Conservation (phyloP, 2,329 filamentous ascomycete species). For the Pleomassaria siparia region DNA sequence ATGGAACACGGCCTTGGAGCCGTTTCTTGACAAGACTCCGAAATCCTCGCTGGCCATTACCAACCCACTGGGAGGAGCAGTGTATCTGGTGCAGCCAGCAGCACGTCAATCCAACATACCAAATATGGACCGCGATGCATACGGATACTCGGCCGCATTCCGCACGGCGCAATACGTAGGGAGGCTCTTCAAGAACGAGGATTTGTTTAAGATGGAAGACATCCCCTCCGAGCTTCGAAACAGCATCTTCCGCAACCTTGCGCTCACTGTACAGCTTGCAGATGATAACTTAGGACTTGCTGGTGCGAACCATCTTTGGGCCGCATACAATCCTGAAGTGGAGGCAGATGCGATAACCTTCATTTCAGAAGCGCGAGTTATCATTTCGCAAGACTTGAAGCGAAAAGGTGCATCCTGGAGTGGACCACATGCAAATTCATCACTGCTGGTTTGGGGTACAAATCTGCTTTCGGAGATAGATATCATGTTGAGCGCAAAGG, state of each 20-base stretch:
- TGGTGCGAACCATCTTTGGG: slow-evolving; percentile 57
- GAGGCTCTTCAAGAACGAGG: slow-evolving; percentile 55
- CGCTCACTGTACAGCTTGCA: slow-evolving; percentile 58
- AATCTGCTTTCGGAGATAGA: slow-evolving; percentile 26
- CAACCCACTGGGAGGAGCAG: slow-evolving; percentile 69
- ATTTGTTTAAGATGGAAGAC: slow-evolving; percentile 39
- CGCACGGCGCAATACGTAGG: slow-evolving; percentile 73
- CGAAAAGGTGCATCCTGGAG: slow-evolving; percentile 16
- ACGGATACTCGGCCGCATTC: slow-evolving; percentile 71
- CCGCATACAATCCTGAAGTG: slow-evolving; percentile 49
- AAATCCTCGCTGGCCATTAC: slow-evolving; percentile 71
- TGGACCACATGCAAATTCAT: slow-evolving; percentile 15
- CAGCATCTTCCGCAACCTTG: slow-evolving; percentile 52
- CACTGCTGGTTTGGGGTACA: slow-evolving; percentile 28
- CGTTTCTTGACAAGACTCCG: slow-evolving; percentile 56
- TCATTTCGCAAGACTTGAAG: slow-evolving; percentile 49
- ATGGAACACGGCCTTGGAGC: slow-evolving; percentile 66
- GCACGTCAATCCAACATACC: slow-evolving; percentile 19
- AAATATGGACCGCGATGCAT: slow-evolving; percentile 60
- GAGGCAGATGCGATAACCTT: slow-evolving; percentile 57
- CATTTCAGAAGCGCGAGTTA: slow-evolving; percentile 52
- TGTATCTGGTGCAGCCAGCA: slow-evolving; percentile 59
- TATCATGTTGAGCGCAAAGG: slow-evolving; percentile 21
- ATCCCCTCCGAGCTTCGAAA: slow-evolving; percentile 22
- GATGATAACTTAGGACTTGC: slow-evolving; percentile 62